Percentiles rank a stretch among this genome's conserved stretches.
These are phyloP conservation scores for Asterophora parasitica DNA, from an alignment of 768 basidiomycete species.

Conservation along the genomic window DNA sequence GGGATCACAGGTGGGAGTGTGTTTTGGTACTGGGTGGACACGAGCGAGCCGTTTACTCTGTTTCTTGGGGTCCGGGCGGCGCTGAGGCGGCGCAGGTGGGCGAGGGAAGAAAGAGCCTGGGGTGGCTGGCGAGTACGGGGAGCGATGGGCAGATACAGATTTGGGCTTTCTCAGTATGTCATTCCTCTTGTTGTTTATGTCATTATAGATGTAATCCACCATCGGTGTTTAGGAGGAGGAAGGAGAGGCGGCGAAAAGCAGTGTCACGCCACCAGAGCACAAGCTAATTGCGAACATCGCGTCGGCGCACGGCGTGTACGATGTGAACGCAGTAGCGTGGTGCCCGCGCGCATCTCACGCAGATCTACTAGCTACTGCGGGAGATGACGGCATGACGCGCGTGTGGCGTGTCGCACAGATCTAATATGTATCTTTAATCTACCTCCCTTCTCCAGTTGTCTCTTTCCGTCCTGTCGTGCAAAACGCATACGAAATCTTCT, in stretches of 20 bases:
- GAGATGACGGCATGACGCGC: slow-evolving; percentile 64
- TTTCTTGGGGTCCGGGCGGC: slow-evolving; percentile 61
- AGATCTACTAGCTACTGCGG: slow-evolving; percentile 72
- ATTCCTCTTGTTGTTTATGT: neutral
- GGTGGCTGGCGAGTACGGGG: slow-evolving; percentile 82
- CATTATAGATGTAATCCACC: neutral
- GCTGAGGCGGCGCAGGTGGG: slow-evolving; percentile 10
- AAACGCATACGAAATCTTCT: too few species aligned
- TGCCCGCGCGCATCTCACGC: slow-evolving; percentile 63
- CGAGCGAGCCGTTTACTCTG: slow-evolving; percentile 72
- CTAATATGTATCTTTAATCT: too few species aligned
- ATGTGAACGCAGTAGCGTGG: slow-evolving; percentile 85
- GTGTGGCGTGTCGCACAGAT: too few species aligned
- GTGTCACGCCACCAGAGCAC: slow-evolving; percentile 24
- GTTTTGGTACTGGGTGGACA: slow-evolving; percentile 59
- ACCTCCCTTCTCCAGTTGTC: too few species aligned
- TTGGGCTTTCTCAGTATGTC: slow-evolving; percentile 67
- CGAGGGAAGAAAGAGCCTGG: slow-evolving; percentile 39
- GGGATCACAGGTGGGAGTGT: slow-evolving; percentile 51
- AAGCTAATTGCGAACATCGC: slow-evolving; percentile 53
- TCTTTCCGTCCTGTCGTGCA: too few species aligned
- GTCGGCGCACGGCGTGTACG: slow-evolving; percentile 75
- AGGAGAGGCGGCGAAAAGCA: slow-evolving; percentile 9
- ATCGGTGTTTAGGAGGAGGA: slow-evolving; percentile 21
- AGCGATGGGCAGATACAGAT: slow-evolving; percentile 82